Conservation (phyloP, 148 eudicot genomes). For the Vaccinium corymbosum region DNA sequence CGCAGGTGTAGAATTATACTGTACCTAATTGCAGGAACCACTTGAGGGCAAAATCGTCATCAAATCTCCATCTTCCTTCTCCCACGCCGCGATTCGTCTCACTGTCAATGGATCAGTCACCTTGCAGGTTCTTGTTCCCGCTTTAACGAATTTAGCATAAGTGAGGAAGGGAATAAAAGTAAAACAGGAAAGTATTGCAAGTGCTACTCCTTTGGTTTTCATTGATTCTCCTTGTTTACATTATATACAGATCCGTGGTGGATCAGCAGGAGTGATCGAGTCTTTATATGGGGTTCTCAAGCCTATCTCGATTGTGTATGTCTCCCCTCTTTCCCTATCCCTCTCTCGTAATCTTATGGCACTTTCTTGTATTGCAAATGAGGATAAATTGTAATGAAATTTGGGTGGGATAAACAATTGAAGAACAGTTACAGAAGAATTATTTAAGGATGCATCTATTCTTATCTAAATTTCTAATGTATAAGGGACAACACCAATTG, state of each 20-base stretch:
- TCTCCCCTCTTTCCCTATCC: slow-evolving; percentile 5
- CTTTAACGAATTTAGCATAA: neutral
- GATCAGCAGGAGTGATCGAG: slow-evolving; percentile 28
- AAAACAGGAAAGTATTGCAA: neutral
- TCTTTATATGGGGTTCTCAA: slow-evolving; percentile 24
- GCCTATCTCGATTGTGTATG: slow-evolving; percentile 24
- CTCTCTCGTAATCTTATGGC: neutral
- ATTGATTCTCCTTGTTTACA: too few species aligned
- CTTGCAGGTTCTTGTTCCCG: slow-evolving; percentile 47
- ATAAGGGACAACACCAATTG: too few species aligned
- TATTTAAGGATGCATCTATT: too few species aligned
- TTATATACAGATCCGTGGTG: slow-evolving; percentile 18
- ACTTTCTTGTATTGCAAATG: neutral
- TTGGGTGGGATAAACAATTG: neutral
- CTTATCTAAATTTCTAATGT: too few species aligned
- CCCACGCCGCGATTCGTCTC: slow-evolving; percentile 54
- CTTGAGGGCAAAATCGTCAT: slow-evolving; percentile 60
- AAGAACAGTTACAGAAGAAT: too few species aligned
- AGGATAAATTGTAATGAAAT: neutral
- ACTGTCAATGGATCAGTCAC: slow-evolving; percentile 54
- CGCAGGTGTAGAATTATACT: neutral
- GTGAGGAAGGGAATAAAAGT: neutral
- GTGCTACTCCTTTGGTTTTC: neutral
- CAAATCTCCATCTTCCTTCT: slow-evolving; percentile 50
- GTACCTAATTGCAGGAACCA: slow-evolving; percentile 41